Base-by-base conservation (phyloP, 148 eudicot genomes). In the Pouteria glomerata region DNA sequence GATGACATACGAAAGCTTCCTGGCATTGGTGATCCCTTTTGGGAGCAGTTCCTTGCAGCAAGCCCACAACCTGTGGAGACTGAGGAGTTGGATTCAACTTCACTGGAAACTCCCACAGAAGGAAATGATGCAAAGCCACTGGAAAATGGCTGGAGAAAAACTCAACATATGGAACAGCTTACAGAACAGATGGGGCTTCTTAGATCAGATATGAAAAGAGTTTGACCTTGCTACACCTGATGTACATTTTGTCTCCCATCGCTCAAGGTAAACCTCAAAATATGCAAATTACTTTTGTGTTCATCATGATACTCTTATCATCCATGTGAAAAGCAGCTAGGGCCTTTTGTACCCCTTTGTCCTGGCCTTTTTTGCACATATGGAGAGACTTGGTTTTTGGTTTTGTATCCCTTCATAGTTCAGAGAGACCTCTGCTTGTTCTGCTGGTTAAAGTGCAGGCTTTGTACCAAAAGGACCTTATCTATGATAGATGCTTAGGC, bases 111-210 rank as follows among this genome's bases (percentile, higher is more conserved):
- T 70, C 63, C 64, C 26, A 33, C 68, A 6, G 50, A 42, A 15
- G 85, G 61, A 69, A 62, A 52, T 57, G 88, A 84, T 77, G 81
- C 44, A 12, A 86, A 74, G 68, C 79, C 84, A 2, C 8, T 66
- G 48, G 87, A 75, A 44, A 87, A 80, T 56, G 88, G 83, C 27
- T 82, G 87, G 88, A 78, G 74, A 51, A 89, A 88, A 55, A 41
- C 81, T 71, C 78, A 86, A 79, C 59, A 77, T 63, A 61, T 92
- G 89, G 91, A 85, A 71, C 79, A 84, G 72, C 87, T 92, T 14
- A 90, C 97, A 0, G 85, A 85, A 78, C 91, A 88, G 73, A 92
- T 90, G 96, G 89, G 86, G 42, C 84, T 76, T 73, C 85, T 89
- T 16, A 78, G 77, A 39, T 86, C 96, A 4, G 82, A 87, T 30